Conservation (phyloP, 1,284 basidiomycete species). For the Exobasidium rhododendri region DNA sequence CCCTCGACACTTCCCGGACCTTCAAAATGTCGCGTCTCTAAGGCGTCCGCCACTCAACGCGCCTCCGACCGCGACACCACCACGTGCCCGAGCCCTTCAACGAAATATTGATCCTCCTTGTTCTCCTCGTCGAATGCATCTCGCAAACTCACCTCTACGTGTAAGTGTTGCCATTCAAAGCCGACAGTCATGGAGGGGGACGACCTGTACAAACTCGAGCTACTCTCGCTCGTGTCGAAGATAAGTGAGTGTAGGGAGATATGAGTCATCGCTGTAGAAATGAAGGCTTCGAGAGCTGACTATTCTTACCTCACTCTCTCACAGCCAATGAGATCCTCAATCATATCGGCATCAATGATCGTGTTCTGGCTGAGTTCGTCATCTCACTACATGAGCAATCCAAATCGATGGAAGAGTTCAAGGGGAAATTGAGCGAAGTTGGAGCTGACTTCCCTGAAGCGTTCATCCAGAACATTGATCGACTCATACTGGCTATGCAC, state of each 20-base stretch:
- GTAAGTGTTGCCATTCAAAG: neutral
- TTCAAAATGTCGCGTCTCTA: neutral
- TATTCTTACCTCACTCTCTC: neutral
- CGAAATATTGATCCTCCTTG: no score
- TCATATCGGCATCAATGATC: conserved; percentile 68
- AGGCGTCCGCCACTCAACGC: neutral
- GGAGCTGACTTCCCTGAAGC: conserved; percentile 85
- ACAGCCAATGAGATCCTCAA: conserved; percentile 57
- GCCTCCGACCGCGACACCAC: neutral
- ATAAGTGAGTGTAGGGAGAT: conserved; percentile 18
- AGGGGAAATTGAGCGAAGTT: conserved; percentile 71
- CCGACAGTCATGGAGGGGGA: conserved; percentile 5
- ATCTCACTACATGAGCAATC: conserved; percentile 85
- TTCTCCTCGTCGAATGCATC: no score
- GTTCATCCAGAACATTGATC: conserved; percentile 86
- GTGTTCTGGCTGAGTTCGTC: conserved; percentile 89
- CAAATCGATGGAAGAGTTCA: conserved; percentile 74
- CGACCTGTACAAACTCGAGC: conserved; percentile 52
- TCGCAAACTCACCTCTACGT: conserved; percentile 1
- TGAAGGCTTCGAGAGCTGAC: no score
- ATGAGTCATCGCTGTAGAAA: no score
- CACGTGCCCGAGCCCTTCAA: neutral
- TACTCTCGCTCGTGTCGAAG: conserved; percentile 48
- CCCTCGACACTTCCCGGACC: no score
- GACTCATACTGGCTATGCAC: conserved; percentile 88